Percentiles rank a stretch among this genome's conserved stretches.
Evolutionary conservation across 169 alveolate species (phyloP).

Genomic region (Cryptosporidium xiaoi): DNA sequence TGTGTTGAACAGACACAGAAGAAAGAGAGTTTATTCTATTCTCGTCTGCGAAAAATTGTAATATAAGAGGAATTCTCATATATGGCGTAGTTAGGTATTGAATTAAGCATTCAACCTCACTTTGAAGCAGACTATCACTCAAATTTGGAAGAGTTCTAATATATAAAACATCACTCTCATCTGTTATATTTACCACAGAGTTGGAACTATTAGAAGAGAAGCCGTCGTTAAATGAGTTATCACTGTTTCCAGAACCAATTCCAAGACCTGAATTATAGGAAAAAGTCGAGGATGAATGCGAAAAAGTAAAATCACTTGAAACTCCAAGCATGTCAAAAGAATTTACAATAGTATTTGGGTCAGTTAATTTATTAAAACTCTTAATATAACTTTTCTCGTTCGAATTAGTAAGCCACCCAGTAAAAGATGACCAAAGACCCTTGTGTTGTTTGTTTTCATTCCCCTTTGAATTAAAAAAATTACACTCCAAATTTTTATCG

Average conservation of each 20-base stretch:
- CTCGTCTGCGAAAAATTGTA: conserved; percentile 85
- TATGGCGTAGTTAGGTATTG: conserved; percentile 88
- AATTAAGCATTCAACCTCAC: conserved; percentile 84
- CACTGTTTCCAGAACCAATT: background rate
- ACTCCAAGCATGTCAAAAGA: conserved; percentile 11
- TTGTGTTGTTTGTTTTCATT: conserved; percentile 18
- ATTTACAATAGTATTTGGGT: conserved; percentile 37
- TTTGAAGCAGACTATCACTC: conserved; percentile 80
- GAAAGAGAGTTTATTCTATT: conserved; percentile 79
- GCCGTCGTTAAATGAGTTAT: background rate
- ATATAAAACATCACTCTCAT: conserved; percentile 85
- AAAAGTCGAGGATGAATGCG: background rate
- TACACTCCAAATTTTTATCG: conserved; percentile 65
- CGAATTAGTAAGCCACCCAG: conserved; percentile 67
- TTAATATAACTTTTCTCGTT: conserved; percentile 28
- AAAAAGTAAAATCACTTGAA: background rate
- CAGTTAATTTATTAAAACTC: conserved; percentile 21
- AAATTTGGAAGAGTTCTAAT: conserved; percentile 80
- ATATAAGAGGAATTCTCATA: conserved; percentile 85
- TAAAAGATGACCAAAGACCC: conserved; percentile 66
- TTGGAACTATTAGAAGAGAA: background rate
- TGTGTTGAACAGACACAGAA: conserved; percentile 84
- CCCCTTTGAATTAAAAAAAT: background rate
- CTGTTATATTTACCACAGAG: conserved; percentile 45
- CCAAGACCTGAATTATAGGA: background rate